These are phyloP conservation scores for Solanum ossicruentum DNA, from an alignment of 257 asterid genomes.

Conservation along the genomic window DNA sequence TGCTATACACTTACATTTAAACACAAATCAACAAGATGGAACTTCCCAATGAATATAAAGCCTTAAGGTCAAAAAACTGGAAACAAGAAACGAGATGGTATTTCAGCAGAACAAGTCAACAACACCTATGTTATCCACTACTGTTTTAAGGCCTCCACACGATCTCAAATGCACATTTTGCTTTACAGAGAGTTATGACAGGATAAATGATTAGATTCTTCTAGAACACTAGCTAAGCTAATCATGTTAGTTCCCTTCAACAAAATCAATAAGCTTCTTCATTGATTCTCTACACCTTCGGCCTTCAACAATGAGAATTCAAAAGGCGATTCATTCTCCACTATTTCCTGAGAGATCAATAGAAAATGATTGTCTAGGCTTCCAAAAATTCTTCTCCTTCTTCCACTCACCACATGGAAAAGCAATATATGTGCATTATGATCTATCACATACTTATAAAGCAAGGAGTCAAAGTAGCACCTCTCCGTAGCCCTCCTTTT, in stretches of 20 bases:
- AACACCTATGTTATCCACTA: not conserved
- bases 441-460: not conserved
- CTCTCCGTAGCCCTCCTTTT: not conserved
- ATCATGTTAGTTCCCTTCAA: not conserved
- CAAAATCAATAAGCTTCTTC: not conserved
- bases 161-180: not conserved
- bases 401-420: not conserved
- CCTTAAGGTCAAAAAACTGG: not conserved
- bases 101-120: not conserved
- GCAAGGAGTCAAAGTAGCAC: not conserved
- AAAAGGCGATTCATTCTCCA: not conserved
- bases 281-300: not conserved
- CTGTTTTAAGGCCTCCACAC: not conserved
- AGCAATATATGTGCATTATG: not conserved
- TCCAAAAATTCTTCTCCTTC: not conserved
- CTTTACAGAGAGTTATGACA: not conserved
- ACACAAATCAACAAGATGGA: not conserved
- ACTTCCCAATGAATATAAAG: not conserved
- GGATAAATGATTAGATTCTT: not conserved
- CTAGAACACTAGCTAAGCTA: not conserved
- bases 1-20: not conserved
- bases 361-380: not conserved
- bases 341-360: not conserved
- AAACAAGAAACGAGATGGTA: not conserved
- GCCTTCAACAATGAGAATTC: not conserved